phyloP scores from a whole-genome alignment of 2,329 filamentous ascomycete genomes.

The Leptoxyphium fumago region DNA sequence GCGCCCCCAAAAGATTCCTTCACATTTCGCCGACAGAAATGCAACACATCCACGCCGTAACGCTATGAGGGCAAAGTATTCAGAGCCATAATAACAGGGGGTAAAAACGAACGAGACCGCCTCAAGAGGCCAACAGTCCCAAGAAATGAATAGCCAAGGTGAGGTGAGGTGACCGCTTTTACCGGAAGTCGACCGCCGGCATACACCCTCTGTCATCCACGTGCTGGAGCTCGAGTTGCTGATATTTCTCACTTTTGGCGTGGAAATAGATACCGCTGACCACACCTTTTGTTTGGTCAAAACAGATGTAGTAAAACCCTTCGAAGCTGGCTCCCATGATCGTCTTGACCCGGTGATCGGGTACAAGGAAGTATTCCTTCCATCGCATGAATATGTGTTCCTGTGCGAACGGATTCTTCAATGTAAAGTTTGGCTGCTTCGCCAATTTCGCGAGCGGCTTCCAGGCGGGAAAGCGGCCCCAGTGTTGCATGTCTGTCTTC shows the following conservation, averaged over 20 bases:
- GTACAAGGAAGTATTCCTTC: slow-evolving; percentile 97
- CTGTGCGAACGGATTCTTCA: slow-evolving; percentile 57
- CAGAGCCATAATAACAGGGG: no score
- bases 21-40: no score
- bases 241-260: slow-evolving; percentile 95
- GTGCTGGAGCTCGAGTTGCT: slow-evolving; percentile 83
- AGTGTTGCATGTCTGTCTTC: slow-evolving; percentile 84
- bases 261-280: slow-evolving; percentile 97
- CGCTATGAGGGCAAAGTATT: no score
- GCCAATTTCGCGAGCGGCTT: slow-evolving; percentile 55
- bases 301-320: slow-evolving; percentile 98
- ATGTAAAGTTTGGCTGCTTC: slow-evolving; percentile 42
- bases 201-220: slow-evolving; percentile 74
- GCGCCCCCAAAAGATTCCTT: no score
- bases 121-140: no score
- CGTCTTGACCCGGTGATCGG: slow-evolving; percentile 79
- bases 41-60: no score
- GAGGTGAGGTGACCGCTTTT: slow-evolving; percentile 18
- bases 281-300: slow-evolving; percentile 76
- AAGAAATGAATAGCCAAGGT: no score
- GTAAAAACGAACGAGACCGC: no score
- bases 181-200: slow-evolving; percentile 77
- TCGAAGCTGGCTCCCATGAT: slow-evolving; percentile 94
- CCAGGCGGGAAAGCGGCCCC: slow-evolving; percentile 81
- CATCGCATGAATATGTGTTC: slow-evolving; percentile 97